Base-by-base conservation (phyloP, 2,329 filamentous ascomycete genomes). In the Westerdykella ornata region DNA sequence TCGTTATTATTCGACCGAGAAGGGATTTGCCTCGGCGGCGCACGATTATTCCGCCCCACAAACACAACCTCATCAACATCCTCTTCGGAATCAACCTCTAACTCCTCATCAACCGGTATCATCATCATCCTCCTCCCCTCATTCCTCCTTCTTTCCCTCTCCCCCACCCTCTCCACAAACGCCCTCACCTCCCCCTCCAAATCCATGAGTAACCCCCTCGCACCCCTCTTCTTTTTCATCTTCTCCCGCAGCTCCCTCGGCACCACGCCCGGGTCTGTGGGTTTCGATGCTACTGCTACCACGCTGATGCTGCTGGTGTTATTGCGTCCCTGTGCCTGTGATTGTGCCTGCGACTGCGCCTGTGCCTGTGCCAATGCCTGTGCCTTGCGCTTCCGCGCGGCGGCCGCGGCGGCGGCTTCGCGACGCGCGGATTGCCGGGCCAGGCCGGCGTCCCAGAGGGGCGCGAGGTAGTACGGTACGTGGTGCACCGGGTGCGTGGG, bases 61-160 rank as follows among this genome's bases (percentile, higher is more conserved):
- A 96, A 96, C 9, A 96, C 88, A 51, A 96, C 88, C 68, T 95
- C 88, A 47, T 95, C n/a, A n/a, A n/a, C n/a, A n/a, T n/a, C 88
- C 47, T 94, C 88, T 20, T 77, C 76, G 31, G 72, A 73, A 40
- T 76, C 73, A 12, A 72, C 72, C 42, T 76, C 73, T 12, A 65
- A 60, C 49, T 72, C 68, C 8, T 70, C 67, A 6, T 56, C 59
- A n/a, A 71, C 36, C 3, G 67, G 69, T 65, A 4, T 54, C 54
- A 39, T 80, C 75, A 40, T 69, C 59, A 31, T 69, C 41, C 70
- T 67, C 14, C 71, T 36, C 3, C 67, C 70, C 8, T 69, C 66
- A 4, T n/a, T 54, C 54, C 41, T 80, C 75, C 41, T 70, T 58
- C 32, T 69, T 40, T 68, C 67, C 12, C 72, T 65, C 41, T 78